Conservation (phyloP, 1,284 basidiomycete species). For the Irpex sp. region DNA sequence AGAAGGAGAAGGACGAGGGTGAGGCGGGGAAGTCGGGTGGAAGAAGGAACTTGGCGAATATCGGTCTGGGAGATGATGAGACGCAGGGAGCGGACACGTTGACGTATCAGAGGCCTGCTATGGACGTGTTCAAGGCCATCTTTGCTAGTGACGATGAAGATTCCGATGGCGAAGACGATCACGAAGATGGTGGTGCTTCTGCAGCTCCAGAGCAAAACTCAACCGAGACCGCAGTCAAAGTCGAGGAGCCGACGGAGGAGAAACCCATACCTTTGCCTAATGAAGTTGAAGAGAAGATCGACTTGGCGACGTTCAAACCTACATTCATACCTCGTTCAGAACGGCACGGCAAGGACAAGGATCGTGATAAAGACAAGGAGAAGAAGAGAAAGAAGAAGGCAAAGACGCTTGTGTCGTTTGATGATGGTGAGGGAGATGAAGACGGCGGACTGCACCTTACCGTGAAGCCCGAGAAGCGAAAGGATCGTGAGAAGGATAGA, state of each 20-base stretch:
- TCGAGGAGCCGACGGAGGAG: slow-evolving; percentile 13
- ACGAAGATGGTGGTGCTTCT: slow-evolving; percentile 27
- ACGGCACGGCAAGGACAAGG: slow-evolving; percentile 25
- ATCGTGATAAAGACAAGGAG: slow-evolving; percentile 35
- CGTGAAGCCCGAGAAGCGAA: slow-evolving; percentile 36
- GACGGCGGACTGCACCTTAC: slow-evolving; percentile 21
- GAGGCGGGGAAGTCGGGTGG: neutral
- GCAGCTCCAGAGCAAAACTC: neutral
- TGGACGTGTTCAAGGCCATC: slow-evolving; percentile 94
- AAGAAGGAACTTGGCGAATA: slow-evolving; percentile 57
- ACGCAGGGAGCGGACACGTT: slow-evolving; percentile 81
- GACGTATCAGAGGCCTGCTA: slow-evolving; percentile 80
- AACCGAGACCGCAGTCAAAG: neutral
- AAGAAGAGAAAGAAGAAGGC: slow-evolving; percentile 33
- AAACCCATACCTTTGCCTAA: neutral
- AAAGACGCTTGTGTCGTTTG: slow-evolving; percentile 63
- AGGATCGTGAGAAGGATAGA: slow-evolving; percentile 23
- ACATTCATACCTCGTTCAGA: slow-evolving; percentile 66
- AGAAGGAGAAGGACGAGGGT: neutral
- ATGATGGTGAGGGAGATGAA: slow-evolving; percentile 47
- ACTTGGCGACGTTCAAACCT: slow-evolving; percentile 68
- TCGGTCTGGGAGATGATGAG: slow-evolving; percentile 86
- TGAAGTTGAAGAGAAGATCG: slow-evolving; percentile 35
- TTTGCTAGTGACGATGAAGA: slow-evolving; percentile 88
- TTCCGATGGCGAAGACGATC: slow-evolving; percentile 63